These are phyloP conservation scores for Marchantia polymorpha DNA, from an alignment of 225 moss, liverwort and hornwort species.

Conservation along the genomic window DNA sequence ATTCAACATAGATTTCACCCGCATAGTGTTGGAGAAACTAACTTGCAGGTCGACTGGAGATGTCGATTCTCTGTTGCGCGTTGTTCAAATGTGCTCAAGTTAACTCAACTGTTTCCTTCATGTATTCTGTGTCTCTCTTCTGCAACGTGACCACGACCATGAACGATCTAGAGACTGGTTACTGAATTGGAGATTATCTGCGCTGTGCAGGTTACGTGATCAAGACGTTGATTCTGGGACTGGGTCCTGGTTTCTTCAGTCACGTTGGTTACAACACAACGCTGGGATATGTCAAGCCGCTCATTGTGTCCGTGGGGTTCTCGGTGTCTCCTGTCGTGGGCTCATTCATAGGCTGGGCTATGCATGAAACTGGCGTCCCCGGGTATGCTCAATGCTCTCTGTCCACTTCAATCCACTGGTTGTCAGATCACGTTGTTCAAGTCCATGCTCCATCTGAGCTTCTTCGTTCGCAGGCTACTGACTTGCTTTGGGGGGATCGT, in stretches of 20 bases:
- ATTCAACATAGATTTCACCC: too few species aligned
- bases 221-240: conserved; percentile 52
- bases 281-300: conserved; percentile 53
- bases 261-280: conserved; percentile 65
- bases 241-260: conserved; percentile 67
- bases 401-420: not conserved
- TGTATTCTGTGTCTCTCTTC: not conserved
- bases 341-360: conserved; percentile 37
- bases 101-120: not conserved
- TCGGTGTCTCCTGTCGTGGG: conserved; percentile 62
- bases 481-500: conserved; percentile 66
- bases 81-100: not conserved
- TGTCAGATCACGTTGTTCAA: too few species aligned
- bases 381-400: conserved; percentile 28
- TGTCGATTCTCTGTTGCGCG: too few species aligned
- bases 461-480: conserved; percentile 48
- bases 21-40: too few species aligned
- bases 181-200: not conserved
- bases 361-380: conserved; percentile 28
- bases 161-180: not conserved
- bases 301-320: conserved; percentile 62
- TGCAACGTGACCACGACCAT: not conserved
- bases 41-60: too few species aligned
- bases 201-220: conserved; percentile 48
- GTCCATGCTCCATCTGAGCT: too few species aligned